Conservation (phyloP, 2,329 filamentous ascomycete species). For the Aureobasidium mangrovei region DNA sequence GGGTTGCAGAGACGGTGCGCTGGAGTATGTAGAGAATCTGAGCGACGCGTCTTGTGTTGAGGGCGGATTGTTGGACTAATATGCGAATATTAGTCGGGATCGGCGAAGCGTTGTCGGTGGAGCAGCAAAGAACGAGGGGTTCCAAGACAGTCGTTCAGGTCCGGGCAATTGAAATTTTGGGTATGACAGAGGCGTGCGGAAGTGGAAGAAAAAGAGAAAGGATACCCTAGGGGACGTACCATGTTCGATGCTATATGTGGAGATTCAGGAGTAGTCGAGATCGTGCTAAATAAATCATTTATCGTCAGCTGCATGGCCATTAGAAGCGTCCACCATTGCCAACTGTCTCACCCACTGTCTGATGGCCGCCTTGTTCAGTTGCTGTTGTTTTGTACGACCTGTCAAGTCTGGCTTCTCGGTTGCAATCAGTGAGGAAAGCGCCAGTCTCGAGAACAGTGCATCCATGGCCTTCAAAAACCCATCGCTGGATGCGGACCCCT, state of each 20-base stretch:
- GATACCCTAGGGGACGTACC: background rate
- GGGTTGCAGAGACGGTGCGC: constrained; percentile 41
- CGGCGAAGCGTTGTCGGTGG: no score
- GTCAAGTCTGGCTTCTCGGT: background rate
- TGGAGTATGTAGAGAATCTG: constrained; percentile 44
- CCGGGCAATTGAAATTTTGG: background rate
- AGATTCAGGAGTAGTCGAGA: constrained; percentile 11
- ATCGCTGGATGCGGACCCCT: constrained; percentile 1
- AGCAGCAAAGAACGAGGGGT: background rate
- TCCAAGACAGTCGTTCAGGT: background rate
- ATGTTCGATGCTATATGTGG: constrained; percentile 7
- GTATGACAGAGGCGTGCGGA: background rate
- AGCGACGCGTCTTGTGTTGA: constrained; percentile 28
- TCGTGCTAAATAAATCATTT: constrained; percentile 5
- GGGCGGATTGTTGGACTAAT: constrained; percentile 2
- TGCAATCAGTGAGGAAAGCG: no score
- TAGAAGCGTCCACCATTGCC: background rate
- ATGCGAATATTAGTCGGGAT: no score
- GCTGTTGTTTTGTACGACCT: background rate
- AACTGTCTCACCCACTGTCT: constrained; percentile 8
- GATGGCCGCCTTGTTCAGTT: background rate
- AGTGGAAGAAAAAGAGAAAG: background rate
- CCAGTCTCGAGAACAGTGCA: background rate
- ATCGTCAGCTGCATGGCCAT: constrained; percentile 5
- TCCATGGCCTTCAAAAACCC: background rate